Evolutionary conservation across 768 basidiomycete species (phyloP).

Genomic region (Lenzites betulinus): DNA sequence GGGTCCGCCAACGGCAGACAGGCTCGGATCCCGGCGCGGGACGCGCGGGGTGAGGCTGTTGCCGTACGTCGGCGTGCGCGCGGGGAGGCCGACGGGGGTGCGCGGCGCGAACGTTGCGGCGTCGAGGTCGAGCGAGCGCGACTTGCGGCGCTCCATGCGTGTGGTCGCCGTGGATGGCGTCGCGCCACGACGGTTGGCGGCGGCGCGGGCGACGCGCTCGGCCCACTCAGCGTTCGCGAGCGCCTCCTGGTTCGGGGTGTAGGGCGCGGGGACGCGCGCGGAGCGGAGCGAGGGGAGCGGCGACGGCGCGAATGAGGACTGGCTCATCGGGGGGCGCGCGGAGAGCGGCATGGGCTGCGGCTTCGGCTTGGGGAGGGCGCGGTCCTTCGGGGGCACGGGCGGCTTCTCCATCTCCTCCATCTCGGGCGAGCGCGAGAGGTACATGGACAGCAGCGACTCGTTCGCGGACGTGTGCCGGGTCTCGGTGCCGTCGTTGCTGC

Average conservation of each 20-base stretch:
- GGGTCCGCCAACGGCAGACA: constrained; percentile 6
- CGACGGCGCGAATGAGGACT: constrained; percentile 14
- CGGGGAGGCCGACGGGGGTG: constrained; percentile 14
- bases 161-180: constrained; percentile 11
- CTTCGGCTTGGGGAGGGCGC: constrained; percentile 10
- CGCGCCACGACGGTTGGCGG: constrained; percentile 21
- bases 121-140: constrained; percentile 27
- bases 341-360: constrained; percentile 19
- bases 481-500: not conserved
- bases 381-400: constrained; percentile 20
- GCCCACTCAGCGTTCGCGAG: constrained; percentile 24
- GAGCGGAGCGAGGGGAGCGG: constrained; percentile 13
- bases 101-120: constrained; percentile 16
- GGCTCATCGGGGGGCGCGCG: constrained; percentile 22
- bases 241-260: constrained; percentile 15
- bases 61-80: constrained; percentile 17
- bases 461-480: constrained; percentile 16
- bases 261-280: constrained; percentile 13
- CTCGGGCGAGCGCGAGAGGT: constrained; percentile 24
- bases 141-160: constrained; percentile 25
- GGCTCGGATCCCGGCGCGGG: constrained; percentile 16
- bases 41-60: constrained; percentile 1
- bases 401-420: constrained; percentile 16
- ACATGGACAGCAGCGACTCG: constrained; percentile 34
- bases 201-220: constrained; percentile 19